Conservation (phyloP, 345 rosid genomes). For the Mercurialis annua region DNA sequence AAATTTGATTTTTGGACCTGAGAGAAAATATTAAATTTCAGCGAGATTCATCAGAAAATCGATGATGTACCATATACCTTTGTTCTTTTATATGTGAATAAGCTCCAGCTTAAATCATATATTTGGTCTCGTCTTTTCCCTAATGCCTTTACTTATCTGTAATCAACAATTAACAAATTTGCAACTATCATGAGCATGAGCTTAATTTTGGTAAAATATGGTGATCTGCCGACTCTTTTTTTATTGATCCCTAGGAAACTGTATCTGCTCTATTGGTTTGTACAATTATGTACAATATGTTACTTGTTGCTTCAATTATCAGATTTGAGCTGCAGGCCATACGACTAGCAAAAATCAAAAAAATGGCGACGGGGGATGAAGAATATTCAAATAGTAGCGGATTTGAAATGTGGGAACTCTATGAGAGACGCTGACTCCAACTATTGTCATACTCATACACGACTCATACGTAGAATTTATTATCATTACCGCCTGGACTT, state of each 20-base stretch:
- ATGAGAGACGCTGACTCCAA: too few species aligned
- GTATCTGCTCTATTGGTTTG: neutral
- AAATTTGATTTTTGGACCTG: neutral
- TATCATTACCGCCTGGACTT: too few species aligned
- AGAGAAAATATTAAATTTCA: neutral
- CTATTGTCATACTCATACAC: too few species aligned
- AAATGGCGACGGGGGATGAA: constrained; percentile 31
- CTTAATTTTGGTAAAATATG: neutral
- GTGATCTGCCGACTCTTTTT: neutral
- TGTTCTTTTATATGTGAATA: neutral
- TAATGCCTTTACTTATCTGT: neutral
- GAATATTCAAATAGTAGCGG: constrained; percentile 23
- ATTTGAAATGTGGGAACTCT: too few species aligned
- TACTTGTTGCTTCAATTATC: constrained; percentile 2
- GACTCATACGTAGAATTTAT: too few species aligned
- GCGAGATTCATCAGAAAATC: neutral
- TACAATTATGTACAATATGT: neutral
- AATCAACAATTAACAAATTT: neutral
- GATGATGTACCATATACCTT: neutral
- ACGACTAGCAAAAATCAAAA: constrained; percentile 38
- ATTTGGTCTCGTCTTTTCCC: neutral
- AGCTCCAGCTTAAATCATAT: neutral
- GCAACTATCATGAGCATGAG: neutral
- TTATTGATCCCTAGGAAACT: neutral
- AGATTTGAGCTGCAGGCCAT: constrained; percentile 55